Evolutionary conservation across 768 basidiomycete species (phyloP).

Genomic region (Solioccasus polychromus): DNA sequence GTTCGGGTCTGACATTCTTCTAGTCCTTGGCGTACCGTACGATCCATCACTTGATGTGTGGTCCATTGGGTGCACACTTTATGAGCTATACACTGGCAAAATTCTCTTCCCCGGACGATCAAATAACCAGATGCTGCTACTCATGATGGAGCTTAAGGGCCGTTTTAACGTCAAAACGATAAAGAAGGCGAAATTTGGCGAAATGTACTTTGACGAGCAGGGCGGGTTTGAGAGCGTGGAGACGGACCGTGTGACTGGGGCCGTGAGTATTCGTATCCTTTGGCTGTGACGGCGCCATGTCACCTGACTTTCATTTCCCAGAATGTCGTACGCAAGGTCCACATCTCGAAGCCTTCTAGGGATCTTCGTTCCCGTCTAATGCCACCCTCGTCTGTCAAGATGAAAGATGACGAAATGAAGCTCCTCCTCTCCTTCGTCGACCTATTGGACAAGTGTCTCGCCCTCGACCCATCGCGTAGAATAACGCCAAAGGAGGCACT

Average conservation of each 20-base stretch:
- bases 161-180: constrained; percentile 92
- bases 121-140: constrained; percentile 96
- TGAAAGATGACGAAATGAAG: constrained; percentile 88
- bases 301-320: constrained; percentile 34
- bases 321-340: constrained; percentile 80
- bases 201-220: constrained; percentile 91
- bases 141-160: constrained; percentile 98
- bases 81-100: constrained; percentile 93
- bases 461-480: constrained; percentile 81
- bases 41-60: constrained; percentile 93
- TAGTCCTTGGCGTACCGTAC: constrained; percentile 94
- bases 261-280: constrained; percentile 49
- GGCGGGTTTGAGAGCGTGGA: constrained; percentile 83
- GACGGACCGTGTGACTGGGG: constrained; percentile 78
- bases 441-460: constrained; percentile 85
- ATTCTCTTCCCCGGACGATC: constrained; percentile 95
- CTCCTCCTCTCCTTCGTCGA: constrained; percentile 80
- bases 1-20: constrained; percentile 14
- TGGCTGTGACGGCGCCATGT: constrained; percentile 3
- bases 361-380: constrained; percentile 83
- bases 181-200: constrained; percentile 91
- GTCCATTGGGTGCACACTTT: constrained; percentile 98
- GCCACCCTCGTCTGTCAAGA: constrained; percentile 71
- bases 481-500: constrained; percentile 91
- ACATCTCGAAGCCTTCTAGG: constrained; percentile 76